A percentile compares a stretch with the other conserved stretches of the same genome.
These are phyloP conservation scores for Ceriops tagal DNA, from an alignment of 345 rosid species.

Conservation along the genomic window DNA sequence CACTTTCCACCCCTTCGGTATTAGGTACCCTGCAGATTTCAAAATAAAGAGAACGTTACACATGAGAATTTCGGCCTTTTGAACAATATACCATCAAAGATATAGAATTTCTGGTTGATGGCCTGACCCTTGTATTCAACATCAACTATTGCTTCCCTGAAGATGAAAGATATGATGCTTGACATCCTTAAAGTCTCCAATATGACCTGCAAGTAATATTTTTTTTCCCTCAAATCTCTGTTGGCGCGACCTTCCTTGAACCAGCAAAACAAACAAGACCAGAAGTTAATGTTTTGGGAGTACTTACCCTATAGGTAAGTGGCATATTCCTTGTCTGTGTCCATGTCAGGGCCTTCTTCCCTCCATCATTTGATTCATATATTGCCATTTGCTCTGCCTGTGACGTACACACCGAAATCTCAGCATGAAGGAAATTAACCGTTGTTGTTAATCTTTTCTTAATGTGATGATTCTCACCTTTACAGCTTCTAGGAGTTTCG, in stretches of 20 bases:
- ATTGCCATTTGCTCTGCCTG: conserved; percentile 49
- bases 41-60: background rate
- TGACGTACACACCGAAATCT: background rate
- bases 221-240: background rate
- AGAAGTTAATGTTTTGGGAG: no score
- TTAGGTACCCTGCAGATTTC: conserved; percentile 53
- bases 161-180: conserved; percentile 72
- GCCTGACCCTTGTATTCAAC: conserved; percentile 67
- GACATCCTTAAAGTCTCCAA: conserved; percentile 70
- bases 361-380: conserved; percentile 23
- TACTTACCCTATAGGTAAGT: conserved; percentile 40
- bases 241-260: no score
- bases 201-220: conserved; percentile 37
- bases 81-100: background rate
- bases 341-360: conserved; percentile 35
- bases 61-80: background rate
- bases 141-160: conserved; percentile 67
- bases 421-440: background rate
- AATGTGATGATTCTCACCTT: conserved; percentile 25
- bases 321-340: conserved; percentile 57
- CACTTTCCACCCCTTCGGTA: conserved; percentile 99
- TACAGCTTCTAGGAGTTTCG: conserved; percentile 38
- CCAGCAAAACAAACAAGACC: background rate
- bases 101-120: background rate
- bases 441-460: background rate